phyloP scores from a whole-genome alignment of 805 yeast genomes.

The Candida bentonensis region DNA sequence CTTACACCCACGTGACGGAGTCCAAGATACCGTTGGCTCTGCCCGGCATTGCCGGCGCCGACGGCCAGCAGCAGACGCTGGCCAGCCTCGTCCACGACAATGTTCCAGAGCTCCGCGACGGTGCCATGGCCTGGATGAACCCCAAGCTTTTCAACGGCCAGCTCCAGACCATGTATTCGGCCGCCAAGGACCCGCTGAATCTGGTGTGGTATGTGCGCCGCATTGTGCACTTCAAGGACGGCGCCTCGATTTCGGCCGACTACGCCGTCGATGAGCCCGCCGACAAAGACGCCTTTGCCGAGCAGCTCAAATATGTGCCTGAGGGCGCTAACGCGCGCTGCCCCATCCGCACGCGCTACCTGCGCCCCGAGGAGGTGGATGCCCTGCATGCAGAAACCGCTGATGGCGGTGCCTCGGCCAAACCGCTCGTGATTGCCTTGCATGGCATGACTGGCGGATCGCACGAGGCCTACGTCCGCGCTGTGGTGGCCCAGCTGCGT shows the following conservation, averaged over 20 bases:
- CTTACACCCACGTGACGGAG: background rate
- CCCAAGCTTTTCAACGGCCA: conserved; percentile 61
- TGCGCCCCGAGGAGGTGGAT: conserved; percentile 32
- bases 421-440: conserved; percentile 48
- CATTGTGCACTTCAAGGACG: conserved; percentile 47
- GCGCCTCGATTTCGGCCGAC: conserved; percentile 64
- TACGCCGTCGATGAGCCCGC: conserved; percentile 36
- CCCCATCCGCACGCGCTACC: conserved; percentile 41
- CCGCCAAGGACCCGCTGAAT: conserved; percentile 39
- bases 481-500: conserved; percentile 28
- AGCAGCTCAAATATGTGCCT: conserved; percentile 18
- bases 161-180: conserved; percentile 62
- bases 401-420: conserved; percentile 21
- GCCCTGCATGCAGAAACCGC: conserved; percentile 10
- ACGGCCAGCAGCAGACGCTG: conserved; percentile 12
- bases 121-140: conserved; percentile 39
- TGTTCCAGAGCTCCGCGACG: conserved; percentile 34
- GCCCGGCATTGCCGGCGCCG: background rate
- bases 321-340: conserved; percentile 21
- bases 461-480: conserved; percentile 62
- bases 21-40: background rate
- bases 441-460: conserved; percentile 83
- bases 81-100: conserved; percentile 21
- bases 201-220: conserved; percentile 67
- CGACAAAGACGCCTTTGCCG: conserved; percentile 22